A percentile compares a stretch with the other conserved stretches of the same genome.
phyloP scores from a whole-genome alignment of 202 grass and related monocot species.

The Elaeis oleifera region DNA sequence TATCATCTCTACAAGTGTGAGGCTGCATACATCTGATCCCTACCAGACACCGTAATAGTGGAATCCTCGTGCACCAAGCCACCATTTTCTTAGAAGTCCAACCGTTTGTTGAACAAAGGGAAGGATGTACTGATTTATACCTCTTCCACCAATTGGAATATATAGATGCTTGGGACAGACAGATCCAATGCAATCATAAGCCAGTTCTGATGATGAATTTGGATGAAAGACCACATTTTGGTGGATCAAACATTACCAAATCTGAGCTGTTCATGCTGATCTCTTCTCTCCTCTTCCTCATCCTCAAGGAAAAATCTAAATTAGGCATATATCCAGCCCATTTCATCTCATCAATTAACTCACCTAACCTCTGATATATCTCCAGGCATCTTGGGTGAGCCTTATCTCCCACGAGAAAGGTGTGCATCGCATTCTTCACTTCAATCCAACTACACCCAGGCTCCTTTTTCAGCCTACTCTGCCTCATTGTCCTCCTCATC shows the following conservation, averaged over 20 bases:
- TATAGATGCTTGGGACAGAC: too few species aligned
- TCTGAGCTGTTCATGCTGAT: not conserved
- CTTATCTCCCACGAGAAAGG: constrained; percentile 70
- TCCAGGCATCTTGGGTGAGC: constrained; percentile 50
- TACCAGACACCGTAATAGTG: too few species aligned
- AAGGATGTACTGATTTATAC: too few species aligned
- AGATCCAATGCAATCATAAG: too few species aligned
- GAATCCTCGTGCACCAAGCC: too few species aligned
- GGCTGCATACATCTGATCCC: too few species aligned
- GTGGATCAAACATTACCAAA: not conserved
- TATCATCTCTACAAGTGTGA: too few species aligned
- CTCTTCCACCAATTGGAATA: too few species aligned
- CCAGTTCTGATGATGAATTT: too few species aligned
- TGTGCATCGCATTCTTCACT: constrained; percentile 55
- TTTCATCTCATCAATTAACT: constrained; percentile 74
- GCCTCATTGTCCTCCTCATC: constrained; percentile 62
- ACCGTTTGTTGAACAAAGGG: too few species aligned
- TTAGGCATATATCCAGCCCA: constrained; percentile 41
- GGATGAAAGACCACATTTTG: too few species aligned
- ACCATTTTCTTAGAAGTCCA: too few species aligned
- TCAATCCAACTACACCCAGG: constrained; percentile 95
- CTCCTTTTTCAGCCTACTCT: constrained; percentile 74
- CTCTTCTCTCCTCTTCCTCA: constrained; percentile 32
- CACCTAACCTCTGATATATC: constrained; percentile 54
- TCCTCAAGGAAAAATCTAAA: constrained; percentile 25